Conservation (phyloP, 2,329 filamentous ascomycete species). For the Nannizziopsis arthrosporioides region DNA sequence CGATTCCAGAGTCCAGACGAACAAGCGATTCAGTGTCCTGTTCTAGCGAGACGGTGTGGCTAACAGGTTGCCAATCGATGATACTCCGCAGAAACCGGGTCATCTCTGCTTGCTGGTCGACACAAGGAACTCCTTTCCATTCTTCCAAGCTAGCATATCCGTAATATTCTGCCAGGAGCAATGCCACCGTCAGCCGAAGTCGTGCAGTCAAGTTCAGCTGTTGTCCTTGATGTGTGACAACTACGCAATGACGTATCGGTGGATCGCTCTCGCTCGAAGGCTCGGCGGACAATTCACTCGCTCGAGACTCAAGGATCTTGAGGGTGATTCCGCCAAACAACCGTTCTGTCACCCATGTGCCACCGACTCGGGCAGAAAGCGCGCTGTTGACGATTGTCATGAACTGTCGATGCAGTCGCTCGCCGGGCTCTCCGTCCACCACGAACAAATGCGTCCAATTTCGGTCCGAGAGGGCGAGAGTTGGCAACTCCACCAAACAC, state of each 20-base stretch:
- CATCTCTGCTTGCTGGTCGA: too few relatives aligned
- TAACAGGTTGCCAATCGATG: too few relatives aligned
- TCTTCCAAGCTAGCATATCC: too few relatives aligned
- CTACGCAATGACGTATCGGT: too few relatives aligned
- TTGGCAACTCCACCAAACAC: constrained; percentile 7
- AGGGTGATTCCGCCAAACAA: constrained; percentile 7
- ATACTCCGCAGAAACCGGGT: too few relatives aligned
- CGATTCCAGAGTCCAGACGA: background rate
- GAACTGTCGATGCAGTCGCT: constrained; percentile 10
- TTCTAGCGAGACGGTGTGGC: too few relatives aligned
- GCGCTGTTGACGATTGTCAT: constrained; percentile 5
- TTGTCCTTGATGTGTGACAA: too few relatives aligned
- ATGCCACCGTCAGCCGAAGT: too few relatives aligned
- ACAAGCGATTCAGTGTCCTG: background rate
- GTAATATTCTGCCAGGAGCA: too few relatives aligned
- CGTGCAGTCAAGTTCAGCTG: too few relatives aligned
- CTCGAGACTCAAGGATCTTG: constrained; percentile 10
- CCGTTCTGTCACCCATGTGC: constrained; percentile 8
- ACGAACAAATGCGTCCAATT: constrained; percentile 11
- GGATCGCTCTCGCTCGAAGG: background rate
- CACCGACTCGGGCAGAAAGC: constrained; percentile 6
- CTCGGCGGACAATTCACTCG: background rate
- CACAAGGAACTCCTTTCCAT: too few relatives aligned
- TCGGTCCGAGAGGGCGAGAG: constrained; percentile 8
- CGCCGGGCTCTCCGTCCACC: constrained; percentile 9